These are phyloP conservation scores for Smittium mucronatum DNA, from an alignment of 371 early-diverging fungal species.

Conservation along the genomic window DNA sequence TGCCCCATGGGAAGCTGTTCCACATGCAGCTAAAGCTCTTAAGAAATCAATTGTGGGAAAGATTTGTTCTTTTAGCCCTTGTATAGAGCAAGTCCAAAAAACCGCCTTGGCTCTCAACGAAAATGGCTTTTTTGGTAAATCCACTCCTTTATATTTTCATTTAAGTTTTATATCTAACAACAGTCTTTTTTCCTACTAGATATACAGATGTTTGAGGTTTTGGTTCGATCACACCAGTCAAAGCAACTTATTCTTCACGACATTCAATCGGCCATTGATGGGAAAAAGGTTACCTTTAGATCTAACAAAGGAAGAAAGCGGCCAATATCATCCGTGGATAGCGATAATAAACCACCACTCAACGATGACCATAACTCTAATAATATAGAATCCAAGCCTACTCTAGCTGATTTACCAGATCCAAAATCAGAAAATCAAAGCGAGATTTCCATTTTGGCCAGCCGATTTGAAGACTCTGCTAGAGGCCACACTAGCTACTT, in stretches of 20 bases:
- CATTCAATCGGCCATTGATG: constrained; percentile 25
- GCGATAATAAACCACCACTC: not conserved
- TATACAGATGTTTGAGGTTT: constrained; percentile 36
- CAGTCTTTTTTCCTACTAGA: constrained; percentile 25
- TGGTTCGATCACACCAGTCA: constrained; percentile 22
- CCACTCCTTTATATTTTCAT: constrained; percentile 12
- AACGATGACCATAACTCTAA: not conserved
- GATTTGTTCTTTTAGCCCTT: constrained; percentile 89
- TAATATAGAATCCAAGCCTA: too few species aligned
- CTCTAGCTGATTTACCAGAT: too few species aligned
- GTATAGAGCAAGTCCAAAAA: constrained; percentile 86
- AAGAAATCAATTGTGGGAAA: constrained; percentile 59
- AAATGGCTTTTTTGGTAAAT: constrained; percentile 41
- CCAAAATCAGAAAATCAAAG: constrained; percentile 16
- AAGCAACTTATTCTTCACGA: constrained; percentile 21
- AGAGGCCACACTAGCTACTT: constrained; percentile 86
- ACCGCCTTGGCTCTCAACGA: constrained; percentile 61
- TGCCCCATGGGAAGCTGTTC: constrained; percentile 90
- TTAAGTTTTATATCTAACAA: constrained; percentile 9
- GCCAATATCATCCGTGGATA: constrained; percentile 15
- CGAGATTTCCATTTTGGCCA: not conserved
- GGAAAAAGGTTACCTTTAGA: constrained; percentile 22
- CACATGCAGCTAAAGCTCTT: constrained; percentile 66
- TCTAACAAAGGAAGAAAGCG: constrained; percentile 10
- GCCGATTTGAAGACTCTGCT: constrained; percentile 25